Percentiles rank a stretch among this genome's conserved stretches.
These are phyloP conservation scores for Eucalyptus pauciflora DNA, from an alignment of 345 rosid species.

Conservation along the genomic window DNA sequence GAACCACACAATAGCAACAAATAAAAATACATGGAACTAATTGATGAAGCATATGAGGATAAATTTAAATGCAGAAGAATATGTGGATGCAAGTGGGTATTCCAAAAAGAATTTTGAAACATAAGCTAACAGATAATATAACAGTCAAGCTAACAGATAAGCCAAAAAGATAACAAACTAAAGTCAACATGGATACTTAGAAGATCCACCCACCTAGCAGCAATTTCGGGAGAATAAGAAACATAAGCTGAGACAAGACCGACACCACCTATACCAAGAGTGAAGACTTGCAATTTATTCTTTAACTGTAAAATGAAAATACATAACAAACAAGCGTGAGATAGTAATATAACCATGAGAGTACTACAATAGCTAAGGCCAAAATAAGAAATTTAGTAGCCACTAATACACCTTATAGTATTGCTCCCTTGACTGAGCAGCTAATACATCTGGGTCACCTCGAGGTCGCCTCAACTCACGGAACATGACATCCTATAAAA, in stretches of 20 bases:
- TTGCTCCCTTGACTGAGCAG: conserved; percentile 71
- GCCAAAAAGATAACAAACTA: background rate
- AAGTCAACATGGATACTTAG: background rate
- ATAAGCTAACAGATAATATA: background rate
- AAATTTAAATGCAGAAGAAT: background rate
- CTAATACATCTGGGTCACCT: conserved; percentile 69
- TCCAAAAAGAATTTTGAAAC: background rate
- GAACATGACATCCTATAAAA: conserved; percentile 52
- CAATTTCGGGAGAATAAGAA: conserved; percentile 77
- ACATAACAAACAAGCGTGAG: background rate
- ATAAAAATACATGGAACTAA: background rate
- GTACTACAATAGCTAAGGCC: background rate
- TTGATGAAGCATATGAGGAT: background rate
- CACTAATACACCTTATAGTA: conserved; percentile 47
- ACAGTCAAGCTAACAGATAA: background rate
- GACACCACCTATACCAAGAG: conserved; percentile 69
- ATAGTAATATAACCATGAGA: background rate
- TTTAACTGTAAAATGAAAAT: conserved; percentile 50
- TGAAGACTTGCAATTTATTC: conserved; percentile 57
- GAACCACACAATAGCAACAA: background rate
- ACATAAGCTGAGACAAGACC: conserved; percentile 82
- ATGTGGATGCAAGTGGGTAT: background rate
- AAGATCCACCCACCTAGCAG: conserved; percentile 52
- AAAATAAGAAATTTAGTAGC: background rate
- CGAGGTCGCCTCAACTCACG: conserved; percentile 49